Base-by-base conservation (phyloP, 2,329 filamentous ascomycete genomes). In the Chrysoporthe deuterocubensis region DNA sequence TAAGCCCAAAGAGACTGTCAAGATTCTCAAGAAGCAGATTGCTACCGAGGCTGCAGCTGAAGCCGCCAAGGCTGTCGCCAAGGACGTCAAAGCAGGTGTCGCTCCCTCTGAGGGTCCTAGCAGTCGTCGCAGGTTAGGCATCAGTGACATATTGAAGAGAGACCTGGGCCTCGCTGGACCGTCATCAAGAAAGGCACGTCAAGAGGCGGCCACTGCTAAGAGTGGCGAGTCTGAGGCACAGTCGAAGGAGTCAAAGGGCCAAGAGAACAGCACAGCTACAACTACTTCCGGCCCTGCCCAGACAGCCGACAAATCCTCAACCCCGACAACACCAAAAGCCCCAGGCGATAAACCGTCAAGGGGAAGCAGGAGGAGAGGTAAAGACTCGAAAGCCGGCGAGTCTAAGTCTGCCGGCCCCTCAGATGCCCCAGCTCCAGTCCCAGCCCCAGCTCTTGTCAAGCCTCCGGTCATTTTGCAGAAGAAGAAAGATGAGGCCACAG, bases 121-220 rank as follows among this genome's bases (percentile, higher is more conserved):
- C 77, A 87, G 83, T 67, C 85, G 87, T 40, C 82, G 86, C 83
- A 87, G 42, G 86, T 87, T 9, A 88, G 63, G 63, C 18, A 65
- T 89, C 13, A 88, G 89, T 13, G 84, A 88, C 18, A 87, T 91
- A 64, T 74, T 92, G 21, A 88, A 90, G 75, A 85, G 89, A 44
- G 89, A 92, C 70, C 81, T 91, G 21, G 89, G 89, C 26, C 82
- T 91, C 0, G 89, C 86, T 68, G 87, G 87, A 48, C 87, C 85
- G 72, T 86, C 88, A 16, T 86, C 89, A 75, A 82, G 89, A 67
- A 85, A 85, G 74, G 86, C 86, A 18, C 84, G 87, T 8, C 84
- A 86, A 69, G 85, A 70, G 40, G 69, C 68, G 40, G 67, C 65
- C 16, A 54, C 65, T 40, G 60, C 67, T 3, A 70, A 70, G 64